Evolutionary conservation across 2,329 filamentous ascomycete genomes (phyloP).

Genomic region (Chrysoporthe cubensis): DNA sequence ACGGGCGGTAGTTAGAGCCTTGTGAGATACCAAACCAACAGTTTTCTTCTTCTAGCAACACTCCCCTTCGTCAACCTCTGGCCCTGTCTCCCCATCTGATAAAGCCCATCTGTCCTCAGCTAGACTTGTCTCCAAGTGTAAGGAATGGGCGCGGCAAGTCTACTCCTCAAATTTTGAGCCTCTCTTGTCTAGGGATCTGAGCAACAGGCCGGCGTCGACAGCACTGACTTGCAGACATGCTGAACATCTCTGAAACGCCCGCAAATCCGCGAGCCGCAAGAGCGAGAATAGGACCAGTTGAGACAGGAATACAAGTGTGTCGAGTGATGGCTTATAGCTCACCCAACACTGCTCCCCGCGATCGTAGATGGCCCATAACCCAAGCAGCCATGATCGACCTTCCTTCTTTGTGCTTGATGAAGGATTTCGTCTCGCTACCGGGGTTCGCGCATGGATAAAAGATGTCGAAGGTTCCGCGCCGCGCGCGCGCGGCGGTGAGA

Average conservation of each 20-base stretch:
- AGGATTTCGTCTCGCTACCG: not conserved
- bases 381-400: not conserved
- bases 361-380: not conserved
- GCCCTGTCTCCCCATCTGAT: not conserved
- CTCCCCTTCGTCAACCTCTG: not conserved
- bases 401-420: not conserved
- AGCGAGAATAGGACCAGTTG: no score
- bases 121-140: not conserved
- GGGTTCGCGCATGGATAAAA: no score
- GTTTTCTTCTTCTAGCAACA: not conserved
- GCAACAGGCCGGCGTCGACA: not conserved
- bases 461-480: no score
- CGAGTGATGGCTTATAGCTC: no score
- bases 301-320: no score
- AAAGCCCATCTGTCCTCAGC: not conserved
- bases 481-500: not conserved
- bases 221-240: not conserved
- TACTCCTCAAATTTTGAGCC: not conserved
- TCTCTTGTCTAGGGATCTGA: not conserved
- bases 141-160: not conserved
- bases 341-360: not conserved
- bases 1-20: constrained; percentile 8
- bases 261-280: not conserved
- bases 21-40: constrained; percentile 14
- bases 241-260: not conserved